Percentiles rank a stretch among this genome's conserved stretches.
These are phyloP conservation scores for Globisporangium echinulatum DNA, from an alignment of 352 stramenopile species.

Conservation along the genomic window DNA sequence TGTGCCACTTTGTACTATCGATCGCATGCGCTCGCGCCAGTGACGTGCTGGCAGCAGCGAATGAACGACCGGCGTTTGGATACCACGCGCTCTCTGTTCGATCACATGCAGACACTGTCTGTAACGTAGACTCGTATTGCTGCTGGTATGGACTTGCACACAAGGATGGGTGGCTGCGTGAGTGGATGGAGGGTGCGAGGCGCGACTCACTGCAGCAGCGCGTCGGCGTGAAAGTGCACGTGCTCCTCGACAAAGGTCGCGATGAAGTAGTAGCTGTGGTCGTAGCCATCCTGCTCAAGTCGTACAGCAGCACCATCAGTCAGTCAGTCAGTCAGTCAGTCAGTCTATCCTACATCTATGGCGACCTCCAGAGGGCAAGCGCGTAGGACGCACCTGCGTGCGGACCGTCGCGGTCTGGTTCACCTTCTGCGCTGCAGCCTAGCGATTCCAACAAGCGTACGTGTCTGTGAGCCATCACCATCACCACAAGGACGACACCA, in stretches of 20 bases:
- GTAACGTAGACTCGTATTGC: no score
- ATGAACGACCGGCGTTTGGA: no score
- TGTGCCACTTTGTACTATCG: no score
- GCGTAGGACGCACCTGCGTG: conserved; percentile 33
- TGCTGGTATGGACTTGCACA: no score
- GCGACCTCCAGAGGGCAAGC: neutral
- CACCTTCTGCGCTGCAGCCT: conserved; percentile 69
- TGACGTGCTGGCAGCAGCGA: no score
- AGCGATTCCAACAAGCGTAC: neutral
- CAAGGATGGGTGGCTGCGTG: no score
- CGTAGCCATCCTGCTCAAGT: conserved; percentile 83
- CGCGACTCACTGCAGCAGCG: conserved; percentile 45
- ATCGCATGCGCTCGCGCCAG: no score
- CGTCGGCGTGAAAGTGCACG: conserved; percentile 90
- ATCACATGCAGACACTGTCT: no score
- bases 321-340: neutral
- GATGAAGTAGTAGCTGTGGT: conserved; percentile 99
- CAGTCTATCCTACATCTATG: no score
- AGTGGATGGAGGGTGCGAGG: neutral
- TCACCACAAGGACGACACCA: no score
- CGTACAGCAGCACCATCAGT: neutral
- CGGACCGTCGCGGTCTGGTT: conserved; percentile 78
- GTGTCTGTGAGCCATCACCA: no score
- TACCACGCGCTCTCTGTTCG: no score
- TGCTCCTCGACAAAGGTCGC: conserved; percentile 95